These are phyloP conservation scores for Dothideomycetes sp. DNA, from an alignment of 2,329 filamentous ascomycete species.

Conservation along the genomic window DNA sequence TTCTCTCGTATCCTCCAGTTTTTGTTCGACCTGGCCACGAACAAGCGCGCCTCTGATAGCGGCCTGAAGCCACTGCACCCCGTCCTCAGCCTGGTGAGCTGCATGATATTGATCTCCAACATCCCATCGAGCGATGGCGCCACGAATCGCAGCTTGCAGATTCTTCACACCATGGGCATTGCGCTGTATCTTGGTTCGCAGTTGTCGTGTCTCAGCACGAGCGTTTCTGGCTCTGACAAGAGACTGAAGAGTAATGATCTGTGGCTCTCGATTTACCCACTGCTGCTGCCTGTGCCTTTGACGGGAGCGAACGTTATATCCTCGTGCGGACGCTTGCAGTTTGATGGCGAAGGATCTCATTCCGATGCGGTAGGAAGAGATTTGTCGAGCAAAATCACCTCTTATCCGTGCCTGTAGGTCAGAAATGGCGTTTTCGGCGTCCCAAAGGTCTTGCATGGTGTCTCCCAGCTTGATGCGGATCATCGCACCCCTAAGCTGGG, in stretches of 20 bases:
- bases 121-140: conserved; percentile 42
- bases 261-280: conserved; percentile 56
- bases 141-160: conserved; percentile 31
- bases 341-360: conserved; percentile 73
- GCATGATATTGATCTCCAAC: conserved; percentile 40
- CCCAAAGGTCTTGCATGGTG: conserved; percentile 84
- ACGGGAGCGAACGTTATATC: conserved; percentile 58
- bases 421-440: conserved; percentile 64
- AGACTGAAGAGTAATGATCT: conserved; percentile 70
- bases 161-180: conserved; percentile 35
- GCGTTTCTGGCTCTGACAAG: conserved; percentile 58
- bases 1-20: conserved; percentile 51
- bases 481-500: conserved; percentile 73
- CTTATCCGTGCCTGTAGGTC: conserved; percentile 80
- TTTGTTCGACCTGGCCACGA: conserved; percentile 30
- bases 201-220: conserved; percentile 31
- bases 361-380: conserved; percentile 67
- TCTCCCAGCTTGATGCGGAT: conserved; percentile 65
- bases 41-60: conserved; percentile 37
- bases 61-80: conserved; percentile 28
- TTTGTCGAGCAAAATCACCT: conserved; percentile 76
- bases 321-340: conserved; percentile 70
- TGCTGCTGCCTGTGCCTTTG: conserved; percentile 52
- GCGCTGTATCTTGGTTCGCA: conserved; percentile 35
- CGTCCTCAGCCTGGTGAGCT: conserved; percentile 24